phyloP scores from a whole-genome alignment of 2,329 filamentous ascomycete genomes.

The Gaeumannomyces tritici region DNA sequence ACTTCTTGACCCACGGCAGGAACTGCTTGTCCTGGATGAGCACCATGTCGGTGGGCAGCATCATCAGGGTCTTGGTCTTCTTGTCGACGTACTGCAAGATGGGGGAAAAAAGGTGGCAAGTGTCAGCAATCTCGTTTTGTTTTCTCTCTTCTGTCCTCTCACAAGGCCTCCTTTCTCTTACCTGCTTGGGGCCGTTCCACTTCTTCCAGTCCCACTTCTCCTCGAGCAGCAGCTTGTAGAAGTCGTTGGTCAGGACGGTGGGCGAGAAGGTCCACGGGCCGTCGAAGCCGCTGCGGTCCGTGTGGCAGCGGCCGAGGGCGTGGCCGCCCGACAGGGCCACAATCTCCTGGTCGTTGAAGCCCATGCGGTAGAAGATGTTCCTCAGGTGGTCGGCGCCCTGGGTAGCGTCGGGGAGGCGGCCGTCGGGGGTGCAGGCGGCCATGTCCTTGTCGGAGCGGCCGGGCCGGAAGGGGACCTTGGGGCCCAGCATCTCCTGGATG shows the following conservation, averaged over 20 bases:
- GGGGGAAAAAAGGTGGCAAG: neutral
- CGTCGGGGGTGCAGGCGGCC: constrained; percentile 83
- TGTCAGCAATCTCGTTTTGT: neutral
- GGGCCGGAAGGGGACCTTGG: constrained; percentile 77
- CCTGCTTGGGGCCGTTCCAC: constrained; percentile 81
- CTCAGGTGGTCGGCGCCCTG: constrained; percentile 77
- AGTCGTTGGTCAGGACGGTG: constrained; percentile 90
- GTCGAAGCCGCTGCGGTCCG: constrained; percentile 76
- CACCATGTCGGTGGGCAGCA: constrained; percentile 88
- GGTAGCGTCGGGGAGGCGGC: constrained; percentile 63
- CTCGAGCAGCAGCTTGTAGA: constrained; percentile 74
- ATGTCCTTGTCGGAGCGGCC: constrained; percentile 75
- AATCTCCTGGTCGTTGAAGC: constrained; percentile 94
- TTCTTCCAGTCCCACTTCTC: constrained; percentile 91
- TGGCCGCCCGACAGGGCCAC: constrained; percentile 82
- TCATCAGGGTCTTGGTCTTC: constrained; percentile 83
- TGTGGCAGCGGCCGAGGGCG: constrained; percentile 79
- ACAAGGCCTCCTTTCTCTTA: constrained; percentile 14
- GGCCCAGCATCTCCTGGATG: constrained; percentile 93
- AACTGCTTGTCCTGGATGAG: constrained; percentile 84
- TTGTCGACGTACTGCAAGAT: constrained; percentile 68
- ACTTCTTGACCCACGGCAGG: constrained; percentile 69
- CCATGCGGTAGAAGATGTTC: constrained; percentile 92
- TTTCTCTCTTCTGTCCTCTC: neutral
- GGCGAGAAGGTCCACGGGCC: constrained; percentile 92